These are phyloP conservation scores for Aechmea fasciata DNA, from an alignment of 176 grass and related monocot genomes.

Conservation along the genomic window DNA sequence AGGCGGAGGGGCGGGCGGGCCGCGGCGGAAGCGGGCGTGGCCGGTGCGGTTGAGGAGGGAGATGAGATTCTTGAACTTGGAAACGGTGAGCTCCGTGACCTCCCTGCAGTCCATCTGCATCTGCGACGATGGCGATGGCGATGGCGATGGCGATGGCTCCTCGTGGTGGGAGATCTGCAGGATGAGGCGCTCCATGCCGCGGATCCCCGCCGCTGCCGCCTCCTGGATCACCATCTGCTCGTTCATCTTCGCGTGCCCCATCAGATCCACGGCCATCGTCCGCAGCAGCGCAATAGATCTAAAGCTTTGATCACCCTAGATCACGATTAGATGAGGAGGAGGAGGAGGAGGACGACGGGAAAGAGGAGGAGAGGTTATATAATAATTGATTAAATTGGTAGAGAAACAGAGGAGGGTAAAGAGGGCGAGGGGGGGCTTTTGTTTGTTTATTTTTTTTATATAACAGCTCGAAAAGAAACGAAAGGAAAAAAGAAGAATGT, in stretches of 20 bases:
- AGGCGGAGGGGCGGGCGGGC: background rate
- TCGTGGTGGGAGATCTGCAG: constrained; percentile 34
- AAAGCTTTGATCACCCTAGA: background rate
- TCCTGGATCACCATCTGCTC: constrained; percentile 75
- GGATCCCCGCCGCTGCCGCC: constrained; percentile 49
- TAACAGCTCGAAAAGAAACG: too few species aligned
- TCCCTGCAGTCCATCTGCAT: constrained; percentile 44
- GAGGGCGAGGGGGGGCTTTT: too few species aligned
- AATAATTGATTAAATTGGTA: too few species aligned
- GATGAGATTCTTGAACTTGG: constrained; percentile 85
- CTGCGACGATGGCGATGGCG: too few species aligned
- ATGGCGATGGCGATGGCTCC: too few species aligned
- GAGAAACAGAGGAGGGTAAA: too few species aligned
- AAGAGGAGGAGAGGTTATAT: background rate
- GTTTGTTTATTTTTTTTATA: too few species aligned
- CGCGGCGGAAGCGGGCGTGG: constrained; percentile 74
- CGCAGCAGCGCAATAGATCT: background rate
- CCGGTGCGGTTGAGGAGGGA: constrained; percentile 77
- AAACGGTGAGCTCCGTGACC: constrained; percentile 63
- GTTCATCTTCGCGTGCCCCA: constrained; percentile 42
- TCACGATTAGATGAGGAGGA: background rate
- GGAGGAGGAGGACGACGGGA: background rate
- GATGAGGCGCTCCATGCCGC: constrained; percentile 70
- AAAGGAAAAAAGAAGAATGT: too few species aligned
- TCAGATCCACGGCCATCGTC: constrained; percentile 43